Evolutionary conservation across 495 filamentous ascomycete species (phyloP).

Genomic region (Aspergillus biplanus): DNA sequence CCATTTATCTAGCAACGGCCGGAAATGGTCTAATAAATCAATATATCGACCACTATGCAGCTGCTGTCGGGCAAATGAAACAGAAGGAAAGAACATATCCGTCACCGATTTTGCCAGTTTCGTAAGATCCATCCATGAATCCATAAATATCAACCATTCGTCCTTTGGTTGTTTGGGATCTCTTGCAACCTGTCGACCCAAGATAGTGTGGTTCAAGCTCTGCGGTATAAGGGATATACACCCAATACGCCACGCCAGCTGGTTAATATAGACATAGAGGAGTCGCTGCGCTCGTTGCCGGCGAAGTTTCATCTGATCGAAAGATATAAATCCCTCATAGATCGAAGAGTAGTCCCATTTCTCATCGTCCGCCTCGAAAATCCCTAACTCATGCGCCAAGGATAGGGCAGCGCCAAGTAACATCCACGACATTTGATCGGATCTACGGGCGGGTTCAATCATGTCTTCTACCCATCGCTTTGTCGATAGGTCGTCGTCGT

Average conservation of each 20-base stretch:
- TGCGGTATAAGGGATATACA: slow-evolving; percentile 58
- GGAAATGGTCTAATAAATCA: slow-evolving; percentile 56
- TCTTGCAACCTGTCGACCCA: slow-evolving; percentile 36
- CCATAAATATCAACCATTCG: slow-evolving; percentile 52
- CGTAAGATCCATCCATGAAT: slow-evolving; percentile 57
- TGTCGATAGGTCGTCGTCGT: slow-evolving; percentile 29
- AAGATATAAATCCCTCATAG: slow-evolving; percentile 36
- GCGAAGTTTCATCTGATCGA: slow-evolving; percentile 44
- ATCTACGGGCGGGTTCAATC: slow-evolving; percentile 55
- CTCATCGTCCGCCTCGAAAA: slow-evolving; percentile 50
- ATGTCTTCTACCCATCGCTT: slow-evolving; percentile 51
- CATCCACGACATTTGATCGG: slow-evolving; percentile 64
- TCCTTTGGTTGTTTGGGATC: slow-evolving; percentile 35
- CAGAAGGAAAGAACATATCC: slow-evolving; percentile 57
- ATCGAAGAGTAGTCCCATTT: slow-evolving; percentile 21
- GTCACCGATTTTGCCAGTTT: slow-evolving; percentile 57
- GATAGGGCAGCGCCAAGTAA: slow-evolving; percentile 53
- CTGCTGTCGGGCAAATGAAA: slow-evolving; percentile 54
- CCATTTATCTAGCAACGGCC: slow-evolving; percentile 54
- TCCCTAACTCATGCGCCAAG: slow-evolving; percentile 54
- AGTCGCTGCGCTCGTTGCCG: slow-evolving; percentile 50
- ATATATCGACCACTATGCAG: slow-evolving; percentile 57
- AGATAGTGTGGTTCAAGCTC: slow-evolving; percentile 47
- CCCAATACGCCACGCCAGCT: slow-evolving; percentile 56
- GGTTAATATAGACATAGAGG: slow-evolving; percentile 57